Evolutionary conservation across 202 grass and related monocot genomes (phyloP), one percentile per base, ranked within the genome.

Genomic region (Setaria viridis): DNA sequence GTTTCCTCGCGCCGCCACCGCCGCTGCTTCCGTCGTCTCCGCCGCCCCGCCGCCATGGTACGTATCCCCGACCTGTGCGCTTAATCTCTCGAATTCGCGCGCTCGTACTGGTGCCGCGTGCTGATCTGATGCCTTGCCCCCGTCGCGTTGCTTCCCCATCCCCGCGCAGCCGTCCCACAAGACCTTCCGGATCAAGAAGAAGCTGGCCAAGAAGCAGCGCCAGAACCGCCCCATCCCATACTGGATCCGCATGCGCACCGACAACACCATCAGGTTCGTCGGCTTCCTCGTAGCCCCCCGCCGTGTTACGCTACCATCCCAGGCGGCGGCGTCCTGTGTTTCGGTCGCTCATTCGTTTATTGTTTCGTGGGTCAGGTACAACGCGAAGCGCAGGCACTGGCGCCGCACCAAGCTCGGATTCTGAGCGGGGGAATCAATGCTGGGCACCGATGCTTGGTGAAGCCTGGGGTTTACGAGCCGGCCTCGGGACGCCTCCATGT

Each of bases 181-280:
- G 95, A 95, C 95, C 81, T 98, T 98, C 85, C 84, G 50, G 85
- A 95, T 98, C 88, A 98, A 98, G 91, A 88, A 91, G 91, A 98
- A 98, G 91, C 84, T 95, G 89, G 95, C 92, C 76, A 95, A 98
- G 95, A 98, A 95, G 93, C 88, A 90, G 95, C 87, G 93, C 76
- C 95, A 95, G 93, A 98, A 98, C 80, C 89, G 93, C 72, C 95
- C 95, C 60, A 98, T 98, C 83, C 95, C 95, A 62, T 87, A 98
- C 93, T 98, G 95, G 95, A 98, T 98, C 76, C 91, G 95, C 91
- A 93, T 98, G 95, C 76, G 95, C 69, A 98, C 95, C 56, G 95
- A 98, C 65, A 98, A 95, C 89, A 98, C 91, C 85, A 98, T 95
- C 89, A 94, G 95, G 95, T 94, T 17, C 58, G n/a, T 15, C 9